Percentiles rank a stretch among this genome's conserved stretches.
Evolutionary conservation across 2,329 filamentous ascomycete genomes (phyloP).

Genomic region (Scytalidium sp.): DNA sequence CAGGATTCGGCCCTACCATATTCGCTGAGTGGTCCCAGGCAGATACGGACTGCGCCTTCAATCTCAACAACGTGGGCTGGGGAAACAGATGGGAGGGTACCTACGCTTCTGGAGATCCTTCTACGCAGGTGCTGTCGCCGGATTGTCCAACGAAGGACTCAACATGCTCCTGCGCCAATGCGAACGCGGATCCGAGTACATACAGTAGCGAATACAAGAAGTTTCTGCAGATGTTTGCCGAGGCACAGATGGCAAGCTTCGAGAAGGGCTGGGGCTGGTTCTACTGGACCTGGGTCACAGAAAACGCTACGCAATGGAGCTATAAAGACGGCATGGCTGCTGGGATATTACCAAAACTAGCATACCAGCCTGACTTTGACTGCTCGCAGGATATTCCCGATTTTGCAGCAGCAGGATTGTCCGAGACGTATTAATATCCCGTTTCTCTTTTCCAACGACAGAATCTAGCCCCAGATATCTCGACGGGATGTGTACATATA

Average conservation of each 20-base stretch:
- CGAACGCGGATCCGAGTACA: slow-evolving; percentile 67
- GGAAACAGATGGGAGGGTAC: slow-evolving; percentile 93
- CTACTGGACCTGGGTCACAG: slow-evolving; percentile 98
- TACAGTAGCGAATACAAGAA: slow-evolving; percentile 77
- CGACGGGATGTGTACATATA: too few species aligned
- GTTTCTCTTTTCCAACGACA: too few species aligned
- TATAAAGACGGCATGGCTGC: slow-evolving; percentile 76
- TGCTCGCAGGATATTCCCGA: slow-evolving; percentile 55
- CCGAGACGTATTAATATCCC: slow-evolving; percentile 52
- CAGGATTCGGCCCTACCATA: slow-evolving; percentile 88
- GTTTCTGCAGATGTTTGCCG: slow-evolving; percentile 85
- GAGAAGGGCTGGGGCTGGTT: slow-evolving; percentile 97
- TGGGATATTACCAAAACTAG: slow-evolving; percentile 75
- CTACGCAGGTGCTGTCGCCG: slow-evolving; percentile 57
- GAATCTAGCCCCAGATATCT: too few species aligned
- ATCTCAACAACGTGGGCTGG: slow-evolving; percentile 85
- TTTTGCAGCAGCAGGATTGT: slow-evolving; percentile 42
- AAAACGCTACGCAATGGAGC: slow-evolving; percentile 85
- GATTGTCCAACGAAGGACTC: slow-evolving; percentile 68
- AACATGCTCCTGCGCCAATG: slow-evolving; percentile 68
- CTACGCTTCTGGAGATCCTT: slow-evolving; percentile 62
- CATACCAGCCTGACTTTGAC: slow-evolving; percentile 67
- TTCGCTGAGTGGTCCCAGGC: slow-evolving; percentile 98
- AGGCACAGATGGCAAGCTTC: slow-evolving; percentile 94
- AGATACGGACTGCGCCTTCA: slow-evolving; percentile 86